Evolutionary conservation across 805 yeast species (phyloP).

Genomic region (Myxozyma lipomycoides): DNA sequence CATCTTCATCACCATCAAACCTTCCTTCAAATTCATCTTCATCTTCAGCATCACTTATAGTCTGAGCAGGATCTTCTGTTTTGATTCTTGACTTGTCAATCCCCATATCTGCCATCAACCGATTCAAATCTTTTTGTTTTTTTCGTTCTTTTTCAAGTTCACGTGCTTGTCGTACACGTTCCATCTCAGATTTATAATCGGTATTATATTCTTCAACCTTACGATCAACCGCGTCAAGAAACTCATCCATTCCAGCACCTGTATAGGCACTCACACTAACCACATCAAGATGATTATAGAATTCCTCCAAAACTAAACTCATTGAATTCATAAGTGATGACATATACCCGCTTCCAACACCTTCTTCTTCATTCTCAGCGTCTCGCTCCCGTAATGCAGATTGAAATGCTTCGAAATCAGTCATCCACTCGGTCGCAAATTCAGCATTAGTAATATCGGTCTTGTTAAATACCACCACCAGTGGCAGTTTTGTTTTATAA

Average conservation of each 20-base stretch:
- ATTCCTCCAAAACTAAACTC: constrained; percentile 94
- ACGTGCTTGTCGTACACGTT: constrained; percentile 68
- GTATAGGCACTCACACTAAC: constrained; percentile 91
- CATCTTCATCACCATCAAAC: constrained; percentile 39
- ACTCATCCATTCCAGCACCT: constrained; percentile 92
- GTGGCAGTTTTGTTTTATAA: constrained; percentile 92
- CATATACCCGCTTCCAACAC: constrained; percentile 85
- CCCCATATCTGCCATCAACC: constrained; percentile 84
- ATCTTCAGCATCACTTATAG: constrained; percentile 53
- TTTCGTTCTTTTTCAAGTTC: constrained; percentile 68
- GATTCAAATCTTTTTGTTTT: constrained; percentile 65
- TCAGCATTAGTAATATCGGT: constrained; percentile 81
- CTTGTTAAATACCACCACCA: constrained; percentile 94
- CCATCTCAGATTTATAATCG: constrained; percentile 82
- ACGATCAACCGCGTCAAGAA: constrained; percentile 73
- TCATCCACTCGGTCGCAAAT: constrained; percentile 96
- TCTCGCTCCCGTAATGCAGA: constrained; percentile 63
- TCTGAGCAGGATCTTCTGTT: constrained; percentile 56
- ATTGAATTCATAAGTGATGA: constrained; percentile 86
- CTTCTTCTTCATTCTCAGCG: constrained; percentile 62
- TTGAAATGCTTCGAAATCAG: constrained; percentile 90
- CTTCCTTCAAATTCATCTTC: constrained; percentile 32
- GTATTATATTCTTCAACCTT: constrained; percentile 85
- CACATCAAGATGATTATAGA: constrained; percentile 86
- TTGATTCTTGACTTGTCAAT: constrained; percentile 51